A percentile compares a stretch with the other conserved stretches of the same genome.
Evolutionary conservation across 441 rosid genomes (phyloP).

Genomic region (Biscutella auriculata): DNA sequence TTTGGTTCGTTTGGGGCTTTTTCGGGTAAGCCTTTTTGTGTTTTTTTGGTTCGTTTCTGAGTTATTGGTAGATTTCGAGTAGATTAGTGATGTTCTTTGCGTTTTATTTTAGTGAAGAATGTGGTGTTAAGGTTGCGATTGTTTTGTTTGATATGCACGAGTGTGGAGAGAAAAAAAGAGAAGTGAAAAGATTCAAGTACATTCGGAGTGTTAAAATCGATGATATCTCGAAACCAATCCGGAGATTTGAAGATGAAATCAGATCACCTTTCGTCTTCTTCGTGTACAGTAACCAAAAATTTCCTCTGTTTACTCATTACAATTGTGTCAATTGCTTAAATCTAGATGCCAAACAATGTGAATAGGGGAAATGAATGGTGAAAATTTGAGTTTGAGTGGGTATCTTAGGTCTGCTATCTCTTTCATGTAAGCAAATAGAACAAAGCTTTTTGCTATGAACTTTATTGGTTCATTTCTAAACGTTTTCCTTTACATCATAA

Average conservation of each 20-base stretch:
- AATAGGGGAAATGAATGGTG: too few relatives aligned
- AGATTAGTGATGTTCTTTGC: conserved; percentile 1
- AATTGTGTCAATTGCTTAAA: background rate
- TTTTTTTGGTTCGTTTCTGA: too few relatives aligned
- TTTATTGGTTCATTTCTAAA: too few relatives aligned
- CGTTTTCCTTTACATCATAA: too few relatives aligned
- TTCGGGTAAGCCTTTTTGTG: too few relatives aligned
- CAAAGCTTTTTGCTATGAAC: too few relatives aligned
- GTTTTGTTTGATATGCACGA: conserved; percentile 67
- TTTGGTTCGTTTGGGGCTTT: too few relatives aligned
- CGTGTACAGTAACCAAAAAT: conserved; percentile 33
- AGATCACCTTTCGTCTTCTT: conserved; percentile 69
- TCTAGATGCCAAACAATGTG: too few relatives aligned
- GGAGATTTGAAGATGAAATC: conserved; percentile 30
- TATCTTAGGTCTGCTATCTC: too few relatives aligned
- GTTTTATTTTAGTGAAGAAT: conserved; percentile 28
- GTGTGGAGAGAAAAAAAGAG: conserved; percentile 31
- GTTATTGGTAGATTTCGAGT: too few relatives aligned
- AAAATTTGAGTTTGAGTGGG: too few relatives aligned
- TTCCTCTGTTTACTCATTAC: background rate
- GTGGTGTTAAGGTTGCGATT: conserved; percentile 43
- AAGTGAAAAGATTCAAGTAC: conserved; percentile 56
- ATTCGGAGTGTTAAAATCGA: conserved; percentile 14
- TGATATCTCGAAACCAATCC: conserved; percentile 5
- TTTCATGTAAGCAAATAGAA: too few relatives aligned